Percentiles rank a stretch among this genome's conserved stretches.
These are phyloP conservation scores for Chionographis japonica DNA, from an alignment of 106 monocot genomes.

Conservation along the genomic window DNA sequence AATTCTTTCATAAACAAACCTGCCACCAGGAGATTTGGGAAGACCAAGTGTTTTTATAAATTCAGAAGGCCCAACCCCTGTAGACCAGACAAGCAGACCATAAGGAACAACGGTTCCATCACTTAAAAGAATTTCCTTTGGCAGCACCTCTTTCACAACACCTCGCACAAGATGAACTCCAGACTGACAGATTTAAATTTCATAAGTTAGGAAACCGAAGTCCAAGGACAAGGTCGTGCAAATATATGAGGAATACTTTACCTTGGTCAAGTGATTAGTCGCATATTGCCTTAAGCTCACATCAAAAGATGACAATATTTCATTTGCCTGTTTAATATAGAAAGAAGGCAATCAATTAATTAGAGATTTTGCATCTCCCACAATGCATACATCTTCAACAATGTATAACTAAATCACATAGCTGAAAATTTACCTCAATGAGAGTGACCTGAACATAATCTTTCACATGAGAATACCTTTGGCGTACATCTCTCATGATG, in stretches of 20 bases:
- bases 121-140: conserved; percentile 35
- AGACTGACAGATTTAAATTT: conserved; percentile 22
- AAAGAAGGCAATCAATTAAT: neutral
- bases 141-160: conserved; percentile 48
- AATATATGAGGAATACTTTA: neutral
- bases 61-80: conserved; percentile 58
- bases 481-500: conserved; percentile 43
- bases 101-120: conserved; percentile 45
- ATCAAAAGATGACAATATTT: conserved; percentile 58
- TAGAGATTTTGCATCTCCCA: neutral
- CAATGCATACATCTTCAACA: neutral
- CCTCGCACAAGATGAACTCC: conserved; percentile 51
- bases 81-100: conserved; percentile 64
- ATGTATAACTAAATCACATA: neutral
- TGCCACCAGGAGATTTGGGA: conserved; percentile 49
- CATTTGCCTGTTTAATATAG: conserved; percentile 31
- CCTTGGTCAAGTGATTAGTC: conserved; percentile 50
- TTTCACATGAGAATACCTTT: conserved; percentile 50
- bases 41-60: conserved; percentile 42
- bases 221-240: neutral
- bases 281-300: conserved; percentile 46
- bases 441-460: conserved; percentile 50
- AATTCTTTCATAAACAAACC: conserved; percentile 13
- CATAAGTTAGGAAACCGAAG: neutral
- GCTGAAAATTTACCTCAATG: conserved; percentile 35